phyloP scores from a whole-genome alignment of 2,329 filamentous ascomycete species.

The Bipolaris gigantea region DNA sequence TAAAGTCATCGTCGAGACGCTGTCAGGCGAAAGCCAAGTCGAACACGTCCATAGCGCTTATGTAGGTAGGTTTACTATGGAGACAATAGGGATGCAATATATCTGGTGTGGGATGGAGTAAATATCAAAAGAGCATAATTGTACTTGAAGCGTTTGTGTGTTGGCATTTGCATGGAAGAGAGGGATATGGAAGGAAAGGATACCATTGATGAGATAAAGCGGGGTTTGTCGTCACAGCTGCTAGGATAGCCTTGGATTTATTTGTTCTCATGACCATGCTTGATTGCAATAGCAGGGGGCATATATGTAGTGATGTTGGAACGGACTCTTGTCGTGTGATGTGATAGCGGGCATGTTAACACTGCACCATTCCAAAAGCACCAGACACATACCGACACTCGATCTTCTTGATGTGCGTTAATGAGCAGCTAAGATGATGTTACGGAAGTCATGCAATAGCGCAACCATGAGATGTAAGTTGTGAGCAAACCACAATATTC shows the following conservation, averaged over 20 bases:
- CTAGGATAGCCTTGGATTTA: conserved; percentile 7
- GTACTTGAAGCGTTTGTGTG: conserved; percentile 21
- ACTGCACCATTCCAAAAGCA: neutral
- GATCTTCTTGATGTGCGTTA: neutral
- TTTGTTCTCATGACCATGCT: neutral
- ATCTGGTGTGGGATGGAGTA: conserved; percentile 7
- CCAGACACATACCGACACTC: too few relatives aligned
- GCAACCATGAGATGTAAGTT: neutral
- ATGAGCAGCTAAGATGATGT: neutral
- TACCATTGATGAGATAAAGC: conserved; percentile 11
- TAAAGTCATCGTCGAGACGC: neutral
- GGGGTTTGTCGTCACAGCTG: neutral
- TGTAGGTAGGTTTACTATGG: conserved; percentile 1
- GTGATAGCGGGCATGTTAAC: neutral
- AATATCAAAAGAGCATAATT: conserved; percentile 18
- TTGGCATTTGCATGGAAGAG: conserved; percentile 24
- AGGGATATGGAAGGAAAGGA: conserved; percentile 11
- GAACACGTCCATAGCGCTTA: neutral
- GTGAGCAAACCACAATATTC: neutral
- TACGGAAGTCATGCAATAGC: neutral
- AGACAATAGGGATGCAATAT: neutral
- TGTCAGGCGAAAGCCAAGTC: neutral
- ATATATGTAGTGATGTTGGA: neutral
- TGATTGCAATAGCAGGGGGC: neutral
- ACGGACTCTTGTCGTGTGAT: neutral